Percentiles rank a stretch among this genome's conserved stretches.
Evolutionary conservation across 768 basidiomycete genomes (phyloP).

Genomic region (Amanita rimosa): DNA sequence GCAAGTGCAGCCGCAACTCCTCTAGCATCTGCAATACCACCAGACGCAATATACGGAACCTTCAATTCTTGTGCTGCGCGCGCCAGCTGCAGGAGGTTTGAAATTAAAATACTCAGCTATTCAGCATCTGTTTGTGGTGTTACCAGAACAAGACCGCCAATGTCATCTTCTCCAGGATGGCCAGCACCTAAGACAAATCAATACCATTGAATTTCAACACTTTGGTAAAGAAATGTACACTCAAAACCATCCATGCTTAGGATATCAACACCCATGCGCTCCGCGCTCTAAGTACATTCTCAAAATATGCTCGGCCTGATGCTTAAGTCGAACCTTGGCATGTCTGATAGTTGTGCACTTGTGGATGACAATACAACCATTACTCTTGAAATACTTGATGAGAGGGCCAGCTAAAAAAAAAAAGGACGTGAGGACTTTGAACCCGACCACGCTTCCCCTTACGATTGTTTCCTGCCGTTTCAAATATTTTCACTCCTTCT

Average conservation of each 20-base stretch:
- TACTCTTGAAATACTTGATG: slow-evolving; percentile 73
- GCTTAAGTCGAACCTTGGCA: slow-evolving; percentile 45
- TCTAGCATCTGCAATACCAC: slow-evolving; percentile 80
- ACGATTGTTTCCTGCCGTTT: slow-evolving; percentile 92
- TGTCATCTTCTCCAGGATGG: slow-evolving; percentile 91
- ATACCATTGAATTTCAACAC: slow-evolving; percentile 1
- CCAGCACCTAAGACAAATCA: slow-evolving; percentile 56
- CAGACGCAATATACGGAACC: slow-evolving; percentile 82
- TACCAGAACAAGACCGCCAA: slow-evolving; percentile 79
- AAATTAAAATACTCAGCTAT: neutral
- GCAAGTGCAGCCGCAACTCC: slow-evolving; percentile 77
- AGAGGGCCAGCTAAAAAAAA: slow-evolving; percentile 53
- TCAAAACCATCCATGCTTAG: slow-evolving; percentile 89
- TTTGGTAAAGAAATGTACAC: slow-evolving; percentile 33
- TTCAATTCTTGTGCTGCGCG: slow-evolving; percentile 77
- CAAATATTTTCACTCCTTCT: slow-evolving; percentile 82
- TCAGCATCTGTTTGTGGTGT: neutral
- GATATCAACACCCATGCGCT: slow-evolving; percentile 73
- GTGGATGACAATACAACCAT: slow-evolving; percentile 73
- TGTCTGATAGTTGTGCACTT: slow-evolving; percentile 86
- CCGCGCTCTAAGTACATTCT: slow-evolving; percentile 31
- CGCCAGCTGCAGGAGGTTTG: slow-evolving; percentile 45
- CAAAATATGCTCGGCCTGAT: neutral
- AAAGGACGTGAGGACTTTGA: neutral
- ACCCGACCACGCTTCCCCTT: slow-evolving; percentile 15